These are phyloP conservation scores for Hirsutella minnesotensis DNA, from an alignment of 2,329 filamentous ascomycete genomes.

Conservation along the genomic window DNA sequence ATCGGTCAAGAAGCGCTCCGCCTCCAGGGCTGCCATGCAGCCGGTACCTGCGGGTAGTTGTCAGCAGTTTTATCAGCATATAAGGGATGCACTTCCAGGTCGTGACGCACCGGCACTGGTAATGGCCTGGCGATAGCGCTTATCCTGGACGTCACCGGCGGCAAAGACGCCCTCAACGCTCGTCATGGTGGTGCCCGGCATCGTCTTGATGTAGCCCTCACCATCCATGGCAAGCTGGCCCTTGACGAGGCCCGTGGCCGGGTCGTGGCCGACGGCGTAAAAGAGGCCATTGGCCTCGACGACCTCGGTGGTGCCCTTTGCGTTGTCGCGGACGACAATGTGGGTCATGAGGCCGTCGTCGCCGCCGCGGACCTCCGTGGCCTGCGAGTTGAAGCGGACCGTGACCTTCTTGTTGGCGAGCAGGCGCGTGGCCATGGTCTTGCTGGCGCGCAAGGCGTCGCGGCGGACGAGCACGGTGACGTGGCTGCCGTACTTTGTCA, in stretches of 20 bases:
- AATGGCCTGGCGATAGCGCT: conserved; percentile 94
- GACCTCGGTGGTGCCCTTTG: conserved; percentile 67
- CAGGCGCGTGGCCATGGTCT: conserved; percentile 83
- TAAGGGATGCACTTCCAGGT: background rate
- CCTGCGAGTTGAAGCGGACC: conserved; percentile 74
- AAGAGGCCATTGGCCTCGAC: conserved; percentile 87
- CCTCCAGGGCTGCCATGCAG: conserved; percentile 90
- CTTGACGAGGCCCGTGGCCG: conserved; percentile 83
- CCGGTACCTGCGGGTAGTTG: conserved; percentile 54
- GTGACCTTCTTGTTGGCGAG: conserved; percentile 79
- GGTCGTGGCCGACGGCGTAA: conserved; percentile 95
- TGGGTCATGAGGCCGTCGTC: conserved; percentile 80
- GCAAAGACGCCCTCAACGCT: conserved; percentile 89
- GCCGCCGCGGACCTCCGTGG: conserved; percentile 75
- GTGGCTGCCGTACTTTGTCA: conserved; percentile 94
- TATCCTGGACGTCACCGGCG: conserved; percentile 96
- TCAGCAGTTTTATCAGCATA: background rate
- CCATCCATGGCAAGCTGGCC: conserved; percentile 77
- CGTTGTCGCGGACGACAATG: conserved; percentile 69
- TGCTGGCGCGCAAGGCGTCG: conserved; percentile 76
- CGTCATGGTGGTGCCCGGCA: conserved; percentile 78
- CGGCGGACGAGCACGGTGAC: conserved; percentile 88
- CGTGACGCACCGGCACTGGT: conserved; percentile 75
- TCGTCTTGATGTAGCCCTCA: conserved; percentile 84
- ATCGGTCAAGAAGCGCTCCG: conserved; percentile 85